Base-by-base conservation (phyloP, 2,329 filamentous ascomycete genomes). In the Curvularia hawaiiensis region DNA sequence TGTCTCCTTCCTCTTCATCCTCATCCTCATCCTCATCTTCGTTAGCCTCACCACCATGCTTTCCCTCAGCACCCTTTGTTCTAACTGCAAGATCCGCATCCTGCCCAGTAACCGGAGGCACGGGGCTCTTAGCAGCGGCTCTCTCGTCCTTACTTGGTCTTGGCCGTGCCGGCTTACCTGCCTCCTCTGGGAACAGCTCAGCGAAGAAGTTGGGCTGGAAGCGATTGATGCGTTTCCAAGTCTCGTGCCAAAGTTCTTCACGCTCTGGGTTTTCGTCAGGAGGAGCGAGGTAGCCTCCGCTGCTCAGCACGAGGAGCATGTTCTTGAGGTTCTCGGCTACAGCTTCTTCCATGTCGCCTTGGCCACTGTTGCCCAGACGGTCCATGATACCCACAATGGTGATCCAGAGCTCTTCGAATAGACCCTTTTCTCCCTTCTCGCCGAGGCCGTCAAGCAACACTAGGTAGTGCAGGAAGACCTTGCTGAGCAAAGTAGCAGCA, bases 281-380 rank as follows among this genome's bases (percentile, higher is more conserved):
- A 1, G 90, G 85, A 0, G 91, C 88, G 5, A 99, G 84, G 68
- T 91, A 93, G 35, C 90, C 93, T 50, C 90, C 93, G 73, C 89
- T 95, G 6, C 90, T 88, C 92, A 99, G 97, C 69, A 99, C 95
- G 10, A 99, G 83, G 24, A 98, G 81, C 51, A 98, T 92, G 65
- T 99, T 99, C 79, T 99, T 99, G 56, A 99, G 80, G 64, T 92
- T 95, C 77, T 99, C 95, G 0, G 91, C 90, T 2, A 98, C 92
- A 12, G 95, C 94, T 80, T 99, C 95, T 78, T 96, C 92, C 73
- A 96, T 79, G 69, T 96, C 92, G 24, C 91, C 91, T 75, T 97
- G 92, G 0, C 94, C 94, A 70, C 91, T 95, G 71, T 97, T 97
- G 88, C 97, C 96, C 63, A 99, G 83, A 24, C 95, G 88, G 75